Evolutionary conservation across 73 alveolate species (phyloP).

Genomic region (Stentor coeruleus): DNA sequence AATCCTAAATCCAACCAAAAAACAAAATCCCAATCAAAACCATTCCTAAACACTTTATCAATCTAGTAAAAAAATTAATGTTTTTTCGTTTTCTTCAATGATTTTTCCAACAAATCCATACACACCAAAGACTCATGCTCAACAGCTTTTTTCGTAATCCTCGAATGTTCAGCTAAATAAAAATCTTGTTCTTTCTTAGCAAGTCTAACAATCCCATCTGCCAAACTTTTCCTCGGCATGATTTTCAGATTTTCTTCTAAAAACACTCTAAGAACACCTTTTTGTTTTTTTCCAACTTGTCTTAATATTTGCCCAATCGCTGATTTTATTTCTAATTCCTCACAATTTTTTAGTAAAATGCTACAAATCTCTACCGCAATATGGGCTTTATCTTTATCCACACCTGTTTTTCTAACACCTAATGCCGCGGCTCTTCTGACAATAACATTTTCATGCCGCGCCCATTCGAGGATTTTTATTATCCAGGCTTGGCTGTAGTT

Average conservation of each 20-base stretch:
- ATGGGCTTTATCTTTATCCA: conserved; percentile 16
- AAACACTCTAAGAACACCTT: background rate
- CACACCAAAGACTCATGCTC: background rate
- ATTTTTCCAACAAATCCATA: background rate
- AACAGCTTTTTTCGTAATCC: background rate
- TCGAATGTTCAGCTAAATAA: conserved; percentile 4
- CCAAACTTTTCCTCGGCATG: background rate
- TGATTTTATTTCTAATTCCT: background rate
- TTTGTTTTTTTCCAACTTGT: conserved; percentile 19
- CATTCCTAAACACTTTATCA: no score
- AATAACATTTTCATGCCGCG: background rate
- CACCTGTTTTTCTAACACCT: background rate
- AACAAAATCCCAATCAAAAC: no score
- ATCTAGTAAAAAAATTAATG: no score
- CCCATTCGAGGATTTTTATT: background rate
- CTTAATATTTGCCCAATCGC: conserved; percentile 24
- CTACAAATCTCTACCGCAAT: conserved; percentile 16
- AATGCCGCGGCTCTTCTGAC: conserved; percentile 23
- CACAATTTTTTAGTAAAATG: background rate
- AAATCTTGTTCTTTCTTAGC: conserved; percentile 13
- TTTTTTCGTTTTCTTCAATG: background rate
- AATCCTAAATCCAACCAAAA: no score
- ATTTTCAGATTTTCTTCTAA: background rate
- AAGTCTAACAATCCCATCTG: background rate
- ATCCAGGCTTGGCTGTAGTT: background rate